Conservation (phyloP, 2,329 filamentous ascomycete species). For the Talaromyces sp. region DNA sequence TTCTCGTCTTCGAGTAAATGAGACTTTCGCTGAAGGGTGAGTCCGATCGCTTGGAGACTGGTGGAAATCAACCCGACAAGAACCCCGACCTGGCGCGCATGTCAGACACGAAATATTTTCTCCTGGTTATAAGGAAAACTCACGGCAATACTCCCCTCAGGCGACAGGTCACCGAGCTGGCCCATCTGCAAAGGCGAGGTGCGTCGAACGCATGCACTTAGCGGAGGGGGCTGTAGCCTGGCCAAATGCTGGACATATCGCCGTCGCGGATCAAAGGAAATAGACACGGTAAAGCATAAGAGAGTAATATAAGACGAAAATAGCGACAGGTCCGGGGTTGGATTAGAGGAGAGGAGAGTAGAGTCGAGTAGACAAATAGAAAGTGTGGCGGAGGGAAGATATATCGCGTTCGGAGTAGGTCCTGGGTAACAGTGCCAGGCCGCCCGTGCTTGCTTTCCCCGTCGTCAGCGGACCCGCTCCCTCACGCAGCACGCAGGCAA, state of each 20-base stretch:
- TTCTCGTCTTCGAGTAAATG: constrained; percentile 98
- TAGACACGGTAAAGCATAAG: not conserved
- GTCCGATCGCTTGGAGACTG: constrained; percentile 86
- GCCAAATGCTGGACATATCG: constrained; percentile 11
- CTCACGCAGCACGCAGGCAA: not conserved
- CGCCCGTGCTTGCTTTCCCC: constrained; percentile 5
- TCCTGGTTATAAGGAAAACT: constrained; percentile 26
- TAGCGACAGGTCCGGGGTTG: not conserved
- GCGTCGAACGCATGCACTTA: constrained; percentile 25
- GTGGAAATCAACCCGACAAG: constrained; percentile 90
- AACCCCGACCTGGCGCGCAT: constrained; percentile 68
- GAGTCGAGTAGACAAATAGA: not conserved
- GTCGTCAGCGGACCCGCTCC: not conserved
- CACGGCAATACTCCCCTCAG: constrained; percentile 72
- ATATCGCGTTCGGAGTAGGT: not conserved
- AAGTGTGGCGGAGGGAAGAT: not conserved
- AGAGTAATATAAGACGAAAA: not conserved
- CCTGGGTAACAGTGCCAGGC: not conserved
- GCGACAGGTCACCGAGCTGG: constrained; percentile 69
- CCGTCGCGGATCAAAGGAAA: not conserved
- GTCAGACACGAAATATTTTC: not conserved
- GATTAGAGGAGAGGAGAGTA: not conserved
- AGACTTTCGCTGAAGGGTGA: constrained; percentile 95
- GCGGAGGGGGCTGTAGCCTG: constrained; percentile 5
- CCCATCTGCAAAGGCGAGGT: constrained; percentile 53